Percentiles rank a stretch among this genome's conserved stretches.
Conservation (phyloP, 1,284 basidiomycete species). For the Apiotrichum akiyoshidainum region DNA sequence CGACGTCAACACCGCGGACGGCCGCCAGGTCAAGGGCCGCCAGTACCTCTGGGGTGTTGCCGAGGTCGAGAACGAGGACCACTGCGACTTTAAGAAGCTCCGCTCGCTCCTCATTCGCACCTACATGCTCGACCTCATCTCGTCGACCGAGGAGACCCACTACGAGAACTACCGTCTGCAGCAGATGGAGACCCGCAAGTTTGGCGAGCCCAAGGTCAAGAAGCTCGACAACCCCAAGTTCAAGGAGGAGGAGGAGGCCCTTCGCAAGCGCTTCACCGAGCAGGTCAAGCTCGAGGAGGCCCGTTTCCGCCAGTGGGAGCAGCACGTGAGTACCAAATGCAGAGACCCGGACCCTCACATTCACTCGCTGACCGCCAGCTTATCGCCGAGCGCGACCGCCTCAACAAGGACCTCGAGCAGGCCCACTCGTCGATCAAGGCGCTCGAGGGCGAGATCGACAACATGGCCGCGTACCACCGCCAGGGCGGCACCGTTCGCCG, state of each 20-base stretch:
- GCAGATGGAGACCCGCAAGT: conserved; percentile 99
- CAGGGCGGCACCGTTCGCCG: conserved; percentile 47
- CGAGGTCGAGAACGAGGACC: conserved; percentile 62
- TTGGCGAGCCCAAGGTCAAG: conserved; percentile 97
- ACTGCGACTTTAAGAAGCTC: conserved; percentile 99
- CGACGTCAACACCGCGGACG: conserved; percentile 87
- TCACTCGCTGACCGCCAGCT: conserved; percentile 54
- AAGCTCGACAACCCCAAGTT: conserved; percentile 99
- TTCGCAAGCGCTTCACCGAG: conserved; percentile 97
- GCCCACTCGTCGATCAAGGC: conserved; percentile 89
- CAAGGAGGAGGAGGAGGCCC: conserved; percentile 97
- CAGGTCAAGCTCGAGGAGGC: conserved; percentile 99
- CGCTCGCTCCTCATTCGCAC: conserved; percentile 94
- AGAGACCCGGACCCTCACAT: conserved; percentile 1
- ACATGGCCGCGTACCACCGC: conserved; percentile 74
- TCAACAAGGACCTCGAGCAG: conserved; percentile 89
- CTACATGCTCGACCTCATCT: conserved; percentile 97
- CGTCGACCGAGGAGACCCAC: conserved; percentile 91
- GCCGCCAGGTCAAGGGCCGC: conserved; percentile 90
- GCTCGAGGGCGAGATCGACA: conserved; percentile 83
- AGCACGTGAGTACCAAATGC: conserved; percentile 60
- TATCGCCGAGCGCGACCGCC: conserved; percentile 89
- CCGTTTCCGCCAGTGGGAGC: conserved; percentile 98
- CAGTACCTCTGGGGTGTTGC: conserved; percentile 99
- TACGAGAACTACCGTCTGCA: conserved; percentile 98